Percentiles rank a stretch among this genome's conserved stretches.
These are phyloP conservation scores for Suzukiozyma palmioleophila DNA, from an alignment of 1,139 yeast genomes.

Conservation along the genomic window DNA sequence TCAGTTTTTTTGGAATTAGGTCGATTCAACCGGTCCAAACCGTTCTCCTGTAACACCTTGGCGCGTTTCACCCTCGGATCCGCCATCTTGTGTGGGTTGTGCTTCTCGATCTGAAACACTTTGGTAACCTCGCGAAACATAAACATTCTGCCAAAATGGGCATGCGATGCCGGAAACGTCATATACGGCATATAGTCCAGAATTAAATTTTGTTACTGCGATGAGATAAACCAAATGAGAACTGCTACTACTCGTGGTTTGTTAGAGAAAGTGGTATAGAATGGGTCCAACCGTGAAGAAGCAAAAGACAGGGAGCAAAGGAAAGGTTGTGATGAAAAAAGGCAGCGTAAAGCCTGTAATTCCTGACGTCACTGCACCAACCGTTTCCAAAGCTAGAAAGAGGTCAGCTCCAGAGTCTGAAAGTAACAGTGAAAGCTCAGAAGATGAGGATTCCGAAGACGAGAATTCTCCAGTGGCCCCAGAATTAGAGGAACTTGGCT, in stretches of 20 bases:
- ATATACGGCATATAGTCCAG: conserved; percentile 1
- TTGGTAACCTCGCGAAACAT: background rate
- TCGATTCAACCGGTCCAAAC: conserved; percentile 1
- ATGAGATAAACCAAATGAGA: conserved; percentile 1
- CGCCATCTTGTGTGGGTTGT: background rate
- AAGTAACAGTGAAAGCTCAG: conserved; percentile 2
- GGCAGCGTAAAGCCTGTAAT: background rate
- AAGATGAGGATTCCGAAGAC: conserved; percentile 6
- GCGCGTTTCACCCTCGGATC: background rate
- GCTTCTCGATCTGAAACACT: background rate
- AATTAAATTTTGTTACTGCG: conserved; percentile 1
- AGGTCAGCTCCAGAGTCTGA: conserved; percentile 5
- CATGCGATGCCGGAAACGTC: background rate
- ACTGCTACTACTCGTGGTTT: background rate
- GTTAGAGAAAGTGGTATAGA: background rate
- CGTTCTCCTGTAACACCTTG: background rate
- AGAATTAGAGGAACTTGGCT: conserved; percentile 8
- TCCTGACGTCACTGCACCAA: background rate
- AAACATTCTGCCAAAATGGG: background rate
- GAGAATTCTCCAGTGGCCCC: background rate
- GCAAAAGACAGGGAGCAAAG: conserved; percentile 8
- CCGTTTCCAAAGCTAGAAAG: conserved; percentile 4
- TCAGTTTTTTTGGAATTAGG: background rate
- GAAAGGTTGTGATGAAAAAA: conserved; percentile 2
- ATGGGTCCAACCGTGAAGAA: conserved; percentile 9